Conservation (phyloP, 805 yeast species). For the Blastobotrys chiropterorum region DNA sequence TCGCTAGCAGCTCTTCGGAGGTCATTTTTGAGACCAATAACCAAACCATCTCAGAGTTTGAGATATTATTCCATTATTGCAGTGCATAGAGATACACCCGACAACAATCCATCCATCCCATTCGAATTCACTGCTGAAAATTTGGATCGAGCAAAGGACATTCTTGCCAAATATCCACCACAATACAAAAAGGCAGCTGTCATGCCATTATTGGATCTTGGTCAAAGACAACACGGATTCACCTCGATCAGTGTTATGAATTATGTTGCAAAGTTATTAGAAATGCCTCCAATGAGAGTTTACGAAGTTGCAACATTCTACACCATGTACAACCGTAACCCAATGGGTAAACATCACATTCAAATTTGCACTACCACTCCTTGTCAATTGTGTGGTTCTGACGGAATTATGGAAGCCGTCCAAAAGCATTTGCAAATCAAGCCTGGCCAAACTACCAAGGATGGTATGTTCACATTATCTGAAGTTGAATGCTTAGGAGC, state of each 20-base stretch:
- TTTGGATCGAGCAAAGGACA: slow-evolving; percentile 58
- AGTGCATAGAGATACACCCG: slow-evolving; percentile 68
- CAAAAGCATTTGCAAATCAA: slow-evolving; percentile 52
- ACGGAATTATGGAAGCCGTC: slow-evolving; percentile 68
- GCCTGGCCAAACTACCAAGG: slow-evolving; percentile 74
- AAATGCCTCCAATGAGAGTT: slow-evolving; percentile 92
- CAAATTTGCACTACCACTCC: slow-evolving; percentile 90
- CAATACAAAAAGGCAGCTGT: slow-evolving; percentile 84
- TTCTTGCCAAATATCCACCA: slow-evolving; percentile 74
- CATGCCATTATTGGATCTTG: slow-evolving; percentile 81
- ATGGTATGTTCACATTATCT: slow-evolving; percentile 70
- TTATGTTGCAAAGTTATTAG: slow-evolving; percentile 76
- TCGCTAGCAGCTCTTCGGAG: no score
- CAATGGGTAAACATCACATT: slow-evolving; percentile 77
- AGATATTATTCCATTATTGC: slow-evolving; percentile 24
- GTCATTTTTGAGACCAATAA: background rate
- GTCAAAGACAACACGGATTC: slow-evolving; percentile 82
- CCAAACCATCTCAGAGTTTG: background rate
- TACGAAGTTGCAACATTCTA: slow-evolving; percentile 89
- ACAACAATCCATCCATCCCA: slow-evolving; percentile 59
- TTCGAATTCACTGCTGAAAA: slow-evolving; percentile 70
- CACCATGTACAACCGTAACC: slow-evolving; percentile 83
- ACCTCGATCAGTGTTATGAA: slow-evolving; percentile 85
- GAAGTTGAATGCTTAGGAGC: slow-evolving; percentile 93
- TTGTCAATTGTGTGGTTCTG: slow-evolving; percentile 79